phyloP scores from a whole-genome alignment of 2,329 filamentous ascomycete species.

The Pseudogymnoascus sp. region DNA sequence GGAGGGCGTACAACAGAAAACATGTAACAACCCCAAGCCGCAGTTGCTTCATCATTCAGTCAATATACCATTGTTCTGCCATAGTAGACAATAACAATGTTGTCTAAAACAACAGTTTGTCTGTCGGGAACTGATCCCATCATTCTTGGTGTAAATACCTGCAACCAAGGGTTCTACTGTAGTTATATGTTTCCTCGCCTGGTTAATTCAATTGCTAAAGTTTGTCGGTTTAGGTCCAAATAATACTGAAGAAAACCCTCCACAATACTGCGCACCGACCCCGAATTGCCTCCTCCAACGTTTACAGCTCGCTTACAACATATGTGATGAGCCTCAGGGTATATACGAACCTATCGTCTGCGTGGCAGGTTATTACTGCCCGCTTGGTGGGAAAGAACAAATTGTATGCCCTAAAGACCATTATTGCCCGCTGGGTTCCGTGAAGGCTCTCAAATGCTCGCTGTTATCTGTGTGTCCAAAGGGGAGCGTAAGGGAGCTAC shows the following conservation, averaged over 20 bases:
- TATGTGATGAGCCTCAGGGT: constrained; percentile 15
- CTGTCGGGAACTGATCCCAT: neutral
- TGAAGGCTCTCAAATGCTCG: constrained; percentile 39
- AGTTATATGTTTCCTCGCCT: neutral
- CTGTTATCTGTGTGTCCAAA: constrained; percentile 38
- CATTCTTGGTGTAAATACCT: neutral
- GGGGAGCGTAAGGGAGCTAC: constrained; percentile 34
- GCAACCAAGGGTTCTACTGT: neutral
- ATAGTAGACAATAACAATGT: neutral
- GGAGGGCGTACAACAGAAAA: neutral
- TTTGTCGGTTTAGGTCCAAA: constrained; percentile 14
- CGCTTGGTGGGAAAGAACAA: constrained; percentile 32
- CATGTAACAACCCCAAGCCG: neutral
- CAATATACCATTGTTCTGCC: neutral
- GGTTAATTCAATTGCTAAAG: neutral
- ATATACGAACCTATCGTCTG: constrained; percentile 44
- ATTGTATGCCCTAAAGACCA: constrained; percentile 38
- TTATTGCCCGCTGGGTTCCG: constrained; percentile 44
- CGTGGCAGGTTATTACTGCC: constrained; percentile 41
- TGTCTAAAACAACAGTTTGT: neutral
- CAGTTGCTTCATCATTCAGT: neutral
- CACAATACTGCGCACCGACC: constrained; percentile 21
- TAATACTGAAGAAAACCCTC: constrained; percentile 16
- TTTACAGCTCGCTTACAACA: constrained; percentile 12
- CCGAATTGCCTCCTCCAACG: constrained; percentile 15